These are phyloP conservation scores for Calocera viscosa DNA, from an alignment of 768 basidiomycete genomes.

Conservation along the genomic window DNA sequence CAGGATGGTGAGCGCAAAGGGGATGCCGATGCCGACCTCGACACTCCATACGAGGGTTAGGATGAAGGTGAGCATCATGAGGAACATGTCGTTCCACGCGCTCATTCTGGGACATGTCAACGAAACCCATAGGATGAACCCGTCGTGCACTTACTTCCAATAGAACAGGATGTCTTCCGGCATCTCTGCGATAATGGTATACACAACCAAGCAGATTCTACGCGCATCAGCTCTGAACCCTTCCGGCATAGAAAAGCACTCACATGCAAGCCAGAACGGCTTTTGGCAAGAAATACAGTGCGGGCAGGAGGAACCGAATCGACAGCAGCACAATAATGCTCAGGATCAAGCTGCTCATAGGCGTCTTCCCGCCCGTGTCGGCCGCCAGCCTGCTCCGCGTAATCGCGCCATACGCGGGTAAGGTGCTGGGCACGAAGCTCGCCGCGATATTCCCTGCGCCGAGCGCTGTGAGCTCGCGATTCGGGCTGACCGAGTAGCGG, in stretches of 20 bases:
- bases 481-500: conserved; percentile 80
- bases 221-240: neutral
- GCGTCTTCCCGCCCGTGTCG: conserved; percentile 75
- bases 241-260: conserved; percentile 23
- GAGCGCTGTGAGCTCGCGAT: conserved; percentile 89
- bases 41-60: conserved; percentile 82
- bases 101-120: conserved; percentile 42
- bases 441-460: conserved; percentile 65
- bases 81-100: conserved; percentile 82
- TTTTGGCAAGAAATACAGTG: conserved; percentile 77
- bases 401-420: conserved; percentile 88
- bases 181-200: conserved; percentile 67
- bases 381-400: conserved; percentile 85
- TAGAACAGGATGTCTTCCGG: conserved; percentile 81
- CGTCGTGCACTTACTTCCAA: conserved; percentile 50
- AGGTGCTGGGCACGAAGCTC: conserved; percentile 74
- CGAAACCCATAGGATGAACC: neutral
- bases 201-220: conserved; percentile 76
- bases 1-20: conserved; percentile 57
- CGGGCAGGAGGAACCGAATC: conserved; percentile 81
- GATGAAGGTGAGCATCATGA: conserved; percentile 80
- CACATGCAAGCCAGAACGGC: conserved; percentile 81
- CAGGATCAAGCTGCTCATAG: conserved; percentile 76
- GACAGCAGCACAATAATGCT: conserved; percentile 62
- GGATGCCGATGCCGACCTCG: conserved; percentile 84